phyloP scores from a whole-genome alignment of 75 land plant species.

The Cupressus sempervirens region DNA sequence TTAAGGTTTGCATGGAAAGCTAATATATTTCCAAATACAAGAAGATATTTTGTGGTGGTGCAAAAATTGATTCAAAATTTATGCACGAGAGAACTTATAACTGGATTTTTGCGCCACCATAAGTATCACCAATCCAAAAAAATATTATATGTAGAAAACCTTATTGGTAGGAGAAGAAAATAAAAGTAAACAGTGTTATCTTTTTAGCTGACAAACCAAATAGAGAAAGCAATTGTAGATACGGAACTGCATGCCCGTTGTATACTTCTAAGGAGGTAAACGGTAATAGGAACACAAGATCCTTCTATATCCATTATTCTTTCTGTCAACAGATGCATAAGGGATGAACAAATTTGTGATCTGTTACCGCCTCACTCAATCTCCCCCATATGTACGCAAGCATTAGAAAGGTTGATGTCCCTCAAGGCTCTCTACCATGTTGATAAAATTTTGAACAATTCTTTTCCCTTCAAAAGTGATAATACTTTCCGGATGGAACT shows the following conservation, averaged over 20 bases:
- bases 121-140: neutral
- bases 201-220: neutral
- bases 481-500: constrained; percentile 98
- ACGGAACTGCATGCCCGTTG: neutral
- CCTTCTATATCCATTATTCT: neutral
- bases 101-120: neutral
- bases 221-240: neutral
- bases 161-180: neutral
- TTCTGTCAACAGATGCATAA: neutral
- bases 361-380: neutral
- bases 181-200: neutral
- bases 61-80: neutral
- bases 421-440: constrained; percentile 28
- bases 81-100: neutral
- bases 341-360: neutral
- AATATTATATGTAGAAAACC: neutral
- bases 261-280: neutral
- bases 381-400: neutral
- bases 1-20: neutral
- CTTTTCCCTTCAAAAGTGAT: constrained; percentile 73
- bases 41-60: neutral
- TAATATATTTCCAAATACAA: neutral
- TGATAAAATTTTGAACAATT: constrained; percentile 76
- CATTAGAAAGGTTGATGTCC: constrained; percentile 9
- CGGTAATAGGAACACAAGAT: neutral